These are phyloP conservation scores for Tuber indicum DNA, from an alignment of 495 filamentous ascomycete species.

Conservation along the genomic window DNA sequence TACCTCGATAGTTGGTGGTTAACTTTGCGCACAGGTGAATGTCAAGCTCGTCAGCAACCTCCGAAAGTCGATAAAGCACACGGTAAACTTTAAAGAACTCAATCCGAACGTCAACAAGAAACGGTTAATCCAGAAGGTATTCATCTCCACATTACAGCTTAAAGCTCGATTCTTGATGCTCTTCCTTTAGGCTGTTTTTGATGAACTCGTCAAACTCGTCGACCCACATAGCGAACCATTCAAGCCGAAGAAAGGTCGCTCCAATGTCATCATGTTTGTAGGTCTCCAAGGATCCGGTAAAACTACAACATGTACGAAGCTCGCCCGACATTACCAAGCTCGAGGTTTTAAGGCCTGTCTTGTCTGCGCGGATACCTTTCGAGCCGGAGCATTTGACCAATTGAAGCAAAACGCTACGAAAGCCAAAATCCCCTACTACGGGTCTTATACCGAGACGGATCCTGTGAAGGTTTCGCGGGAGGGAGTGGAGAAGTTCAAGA, in stretches of 20 bases:
- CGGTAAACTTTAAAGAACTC: slow-evolving; percentile 88
- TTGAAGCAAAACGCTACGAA: slow-evolving; percentile 98
- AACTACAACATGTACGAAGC: slow-evolving; percentile 96
- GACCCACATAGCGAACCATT: slow-evolving; percentile 94
- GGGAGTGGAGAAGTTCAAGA: slow-evolving; percentile 98
- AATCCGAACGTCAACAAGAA: slow-evolving; percentile 92
- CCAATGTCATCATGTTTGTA: slow-evolving; percentile 99
- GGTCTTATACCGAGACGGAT: slow-evolving; percentile 90
- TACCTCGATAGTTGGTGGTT: slow-evolving; percentile 4
- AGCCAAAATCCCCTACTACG: slow-evolving; percentile 98
- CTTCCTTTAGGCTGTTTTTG: slow-evolving; percentile 65
- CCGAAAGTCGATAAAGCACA: slow-evolving; percentile 82
- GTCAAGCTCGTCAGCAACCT: slow-evolving; percentile 86
- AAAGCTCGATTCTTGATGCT: slow-evolving; percentile 17
- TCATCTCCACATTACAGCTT: not conserved
- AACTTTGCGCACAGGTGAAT: slow-evolving; percentile 56
- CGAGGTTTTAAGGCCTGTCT: slow-evolving; percentile 90
- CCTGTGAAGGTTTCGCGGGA: slow-evolving; percentile 86
- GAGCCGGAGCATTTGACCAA: slow-evolving; percentile 96
- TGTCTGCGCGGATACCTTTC: slow-evolving; percentile 97
- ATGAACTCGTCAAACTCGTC: slow-evolving; percentile 90
- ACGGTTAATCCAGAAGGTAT: slow-evolving; percentile 81
- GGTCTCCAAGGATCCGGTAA: slow-evolving; percentile 95
- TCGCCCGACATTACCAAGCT: slow-evolving; percentile 89
- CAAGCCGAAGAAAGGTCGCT: slow-evolving; percentile 91